A percentile compares a stretch with the other conserved stretches of the same genome.
Conservation (phyloP, 768 basidiomycete genomes). For the Mycena leptocephala region DNA sequence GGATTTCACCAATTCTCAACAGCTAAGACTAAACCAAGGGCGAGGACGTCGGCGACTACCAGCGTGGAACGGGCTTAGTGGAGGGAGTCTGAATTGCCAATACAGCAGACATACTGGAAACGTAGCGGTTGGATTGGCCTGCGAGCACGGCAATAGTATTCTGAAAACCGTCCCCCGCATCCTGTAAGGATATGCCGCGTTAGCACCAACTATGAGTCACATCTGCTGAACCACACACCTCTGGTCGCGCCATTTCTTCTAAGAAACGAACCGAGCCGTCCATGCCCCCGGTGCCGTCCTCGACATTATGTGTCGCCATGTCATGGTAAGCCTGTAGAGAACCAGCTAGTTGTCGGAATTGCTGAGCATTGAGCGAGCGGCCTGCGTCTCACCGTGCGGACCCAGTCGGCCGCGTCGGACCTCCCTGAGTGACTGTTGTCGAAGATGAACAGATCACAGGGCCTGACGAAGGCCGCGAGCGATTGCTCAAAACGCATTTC, state of each 20-base stretch:
- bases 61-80: too few species aligned
- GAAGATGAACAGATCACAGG: background rate
- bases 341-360: too few species aligned
- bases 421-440: background rate
- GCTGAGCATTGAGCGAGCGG: too few species aligned
- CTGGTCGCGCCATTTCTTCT: constrained; percentile 14
- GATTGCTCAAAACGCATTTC: too few species aligned
- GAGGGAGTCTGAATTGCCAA: too few species aligned
- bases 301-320: constrained; percentile 42
- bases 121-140: background rate
- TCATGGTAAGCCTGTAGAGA: constrained; percentile 46
- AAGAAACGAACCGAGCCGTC: constrained; percentile 41
- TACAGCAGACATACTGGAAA: constrained; percentile 2
- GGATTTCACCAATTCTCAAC: too few species aligned
- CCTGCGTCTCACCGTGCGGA: constrained; percentile 7
- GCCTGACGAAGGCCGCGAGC: background rate
- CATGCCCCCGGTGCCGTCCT: constrained; percentile 43
- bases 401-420: constrained; percentile 17
- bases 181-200: too few species aligned
- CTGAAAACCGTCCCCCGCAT: background rate
- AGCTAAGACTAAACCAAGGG: too few species aligned
- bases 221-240: too few species aligned
- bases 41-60: constrained; percentile 15
- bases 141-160: background rate
- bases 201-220: too few species aligned